Evolutionary conservation across 1,284 basidiomycete species (phyloP), one percentile per base, ranked within the genome.

Genomic region (Puccinia coronata): DNA sequence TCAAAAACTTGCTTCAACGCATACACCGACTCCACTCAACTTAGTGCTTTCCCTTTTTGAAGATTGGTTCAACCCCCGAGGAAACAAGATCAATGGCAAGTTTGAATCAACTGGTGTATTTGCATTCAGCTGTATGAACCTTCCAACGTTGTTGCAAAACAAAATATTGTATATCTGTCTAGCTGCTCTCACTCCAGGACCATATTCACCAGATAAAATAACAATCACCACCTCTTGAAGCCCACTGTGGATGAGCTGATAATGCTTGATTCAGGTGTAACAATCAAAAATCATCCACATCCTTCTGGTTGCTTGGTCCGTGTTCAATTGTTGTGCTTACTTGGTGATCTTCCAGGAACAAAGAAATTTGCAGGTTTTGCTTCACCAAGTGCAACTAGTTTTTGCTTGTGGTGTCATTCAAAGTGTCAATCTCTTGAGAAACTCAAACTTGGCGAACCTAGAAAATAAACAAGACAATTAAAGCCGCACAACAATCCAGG

Each of bases 11-110:
- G n/a, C 16, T 11, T 39, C 11, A 34, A 67, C 2, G 25, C 63
- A 41, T 25, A 67, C 63, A 39, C 43, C 63, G 18, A 51, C 23
- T 47, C 49, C 71, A 12, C 49, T 73, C 23, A 73, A 73, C 20
- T 57, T 73, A 12, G 31, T 57, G 11, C 39, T 73, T 34, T 73
- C 71, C 25, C 49, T 73, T 18, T 73, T 73, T 36, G 39, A 18
- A 23, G 71, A 73, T 23, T 73, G 71, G 71, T 73, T 73, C 36
- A 73, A 73, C n/a, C 71, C 43, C 4, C 31, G 43, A 49, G 70
- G 43, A 8, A 72, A 72, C 49, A 72, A 72, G 70, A 72, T 23
- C 36, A 47, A 23, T 36, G 71, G 49, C 49, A 51, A 47, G 11
- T 8, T 49, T 12, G 16, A 55, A 73, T 73, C 34, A 12, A 73